These are phyloP conservation scores for Pestalotiopsis sp. DNA, from an alignment of 2,329 filamentous ascomycete genomes.

Conservation along the genomic window DNA sequence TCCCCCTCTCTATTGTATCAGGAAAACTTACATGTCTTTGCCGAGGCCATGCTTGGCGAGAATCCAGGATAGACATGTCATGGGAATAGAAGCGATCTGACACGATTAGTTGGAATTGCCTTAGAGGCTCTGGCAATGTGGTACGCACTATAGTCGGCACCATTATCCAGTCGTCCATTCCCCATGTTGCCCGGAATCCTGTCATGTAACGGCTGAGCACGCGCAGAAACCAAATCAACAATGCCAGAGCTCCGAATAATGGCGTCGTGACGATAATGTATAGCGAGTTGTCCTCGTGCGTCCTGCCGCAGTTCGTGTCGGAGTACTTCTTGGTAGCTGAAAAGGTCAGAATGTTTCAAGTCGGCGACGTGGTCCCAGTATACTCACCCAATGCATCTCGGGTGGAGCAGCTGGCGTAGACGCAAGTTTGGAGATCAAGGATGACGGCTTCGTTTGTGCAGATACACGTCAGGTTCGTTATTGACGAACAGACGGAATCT, in stretches of 20 bases:
- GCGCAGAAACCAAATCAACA: background rate
- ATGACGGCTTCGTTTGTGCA: constrained; percentile 2
- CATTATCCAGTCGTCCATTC: constrained; percentile 5
- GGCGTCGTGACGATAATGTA: background rate
- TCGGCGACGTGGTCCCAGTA: background rate
- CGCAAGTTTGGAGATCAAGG: background rate
- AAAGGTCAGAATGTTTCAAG: background rate
- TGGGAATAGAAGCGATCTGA: background rate
- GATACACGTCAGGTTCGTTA: constrained; percentile 1
- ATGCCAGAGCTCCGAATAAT: background rate
- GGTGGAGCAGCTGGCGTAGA: background rate
- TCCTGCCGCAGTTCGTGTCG: background rate
- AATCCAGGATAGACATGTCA: background rate
- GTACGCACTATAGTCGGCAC: background rate
- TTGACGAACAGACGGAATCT: background rate
- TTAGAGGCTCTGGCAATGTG: background rate
- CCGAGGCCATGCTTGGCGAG: constrained; percentile 5
- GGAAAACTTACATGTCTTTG: background rate
- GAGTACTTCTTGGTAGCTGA: constrained; percentile 1
- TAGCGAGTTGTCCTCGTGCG: background rate
- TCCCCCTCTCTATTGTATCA: too few relatives aligned
- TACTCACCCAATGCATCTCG: background rate
- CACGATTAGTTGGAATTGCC: background rate
- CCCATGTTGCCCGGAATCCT: background rate
- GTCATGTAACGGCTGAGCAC: background rate